Evolutionary conservation across 805 yeast species (phyloP).

Genomic region (Yarrowia yakushimensis): DNA sequence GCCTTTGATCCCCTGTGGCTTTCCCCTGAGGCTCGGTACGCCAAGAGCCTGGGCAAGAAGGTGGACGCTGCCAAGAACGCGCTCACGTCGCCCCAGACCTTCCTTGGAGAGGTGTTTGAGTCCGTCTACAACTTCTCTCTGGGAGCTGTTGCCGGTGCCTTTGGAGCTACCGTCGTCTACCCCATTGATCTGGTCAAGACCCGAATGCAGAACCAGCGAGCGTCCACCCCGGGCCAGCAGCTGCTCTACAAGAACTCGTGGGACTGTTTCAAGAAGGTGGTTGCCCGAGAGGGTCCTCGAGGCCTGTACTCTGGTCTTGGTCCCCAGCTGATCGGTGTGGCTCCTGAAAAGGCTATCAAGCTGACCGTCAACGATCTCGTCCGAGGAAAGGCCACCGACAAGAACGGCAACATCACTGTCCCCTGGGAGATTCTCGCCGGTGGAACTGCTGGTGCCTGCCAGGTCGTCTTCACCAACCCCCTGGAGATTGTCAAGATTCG

Average conservation of each 20-base stretch:
- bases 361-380: conserved; percentile 89
- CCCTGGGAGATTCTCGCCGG: conserved; percentile 81
- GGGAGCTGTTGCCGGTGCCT: conserved; percentile 95
- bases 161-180: conserved; percentile 96
- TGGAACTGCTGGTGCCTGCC: conserved; percentile 93
- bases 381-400: conserved; percentile 64
- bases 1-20: conserved; percentile 47
- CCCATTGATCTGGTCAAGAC: conserved; percentile 96
- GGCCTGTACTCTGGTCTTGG: conserved; percentile 91
- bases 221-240: conserved; percentile 47
- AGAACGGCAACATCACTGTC: conserved; percentile 46
- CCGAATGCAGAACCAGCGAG: conserved; percentile 93
- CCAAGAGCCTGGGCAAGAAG: conserved; percentile 36
- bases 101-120: conserved; percentile 65
- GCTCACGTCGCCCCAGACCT: conserved; percentile 39
- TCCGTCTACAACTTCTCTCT: conserved; percentile 81
- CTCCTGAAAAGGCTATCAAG: conserved; percentile 97
- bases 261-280: conserved; percentile 80
- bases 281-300: conserved; percentile 69
- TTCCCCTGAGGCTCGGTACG: conserved; percentile 38
- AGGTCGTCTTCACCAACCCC: conserved; percentile 93
- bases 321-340: conserved; percentile 94
- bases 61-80: conserved; percentile 43
- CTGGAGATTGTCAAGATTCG: conserved; percentile 93
- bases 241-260: conserved; percentile 68